Percentiles rank a stretch among this genome's conserved stretches.
phyloP scores from a whole-genome alignment of 2,329 filamentous ascomycete genomes.

The Eutypa lata region DNA sequence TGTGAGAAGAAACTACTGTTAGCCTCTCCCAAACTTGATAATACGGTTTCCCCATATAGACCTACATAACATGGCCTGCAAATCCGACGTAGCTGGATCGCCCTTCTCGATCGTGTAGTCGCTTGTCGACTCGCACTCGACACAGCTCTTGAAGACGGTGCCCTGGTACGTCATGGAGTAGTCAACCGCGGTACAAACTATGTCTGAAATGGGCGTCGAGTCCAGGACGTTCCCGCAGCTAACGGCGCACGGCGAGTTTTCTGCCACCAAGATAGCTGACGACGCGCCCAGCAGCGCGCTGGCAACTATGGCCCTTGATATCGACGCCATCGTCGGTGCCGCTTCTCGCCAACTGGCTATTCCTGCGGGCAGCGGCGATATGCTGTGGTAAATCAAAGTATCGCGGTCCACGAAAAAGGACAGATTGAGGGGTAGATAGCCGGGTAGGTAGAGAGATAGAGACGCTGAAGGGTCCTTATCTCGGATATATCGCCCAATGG shows the following conservation, averaged over 20 bases:
- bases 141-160: conserved; percentile 49
- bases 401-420: not conserved
- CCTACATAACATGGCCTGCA: conserved; percentile 55
- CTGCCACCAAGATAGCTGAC: conserved; percentile 39
- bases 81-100: conserved; percentile 41
- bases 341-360: conserved; percentile 1
- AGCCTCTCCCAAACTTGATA: conserved; percentile 2
- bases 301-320: conserved; percentile 15
- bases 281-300: conserved; percentile 18
- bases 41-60: too few species aligned
- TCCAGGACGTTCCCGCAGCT: conserved; percentile 53
- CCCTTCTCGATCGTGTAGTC: conserved; percentile 36
- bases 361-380: conserved; percentile 5
- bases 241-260: conserved; percentile 46
- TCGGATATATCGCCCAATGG: not conserved
- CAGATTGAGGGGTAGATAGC: conserved; percentile 7
- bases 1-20: conserved; percentile 24
- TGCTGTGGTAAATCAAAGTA: too few species aligned
- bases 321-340: conserved; percentile 7
- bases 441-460: not conserved
- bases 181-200: conserved; percentile 43
- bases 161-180: conserved; percentile 38
- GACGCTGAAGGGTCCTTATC: too few species aligned
- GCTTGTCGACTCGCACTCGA: conserved; percentile 52
- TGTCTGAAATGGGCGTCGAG: conserved; percentile 41